These are phyloP conservation scores for Trametes cubensis DNA, from an alignment of 768 basidiomycete genomes.

Conservation along the genomic window DNA sequence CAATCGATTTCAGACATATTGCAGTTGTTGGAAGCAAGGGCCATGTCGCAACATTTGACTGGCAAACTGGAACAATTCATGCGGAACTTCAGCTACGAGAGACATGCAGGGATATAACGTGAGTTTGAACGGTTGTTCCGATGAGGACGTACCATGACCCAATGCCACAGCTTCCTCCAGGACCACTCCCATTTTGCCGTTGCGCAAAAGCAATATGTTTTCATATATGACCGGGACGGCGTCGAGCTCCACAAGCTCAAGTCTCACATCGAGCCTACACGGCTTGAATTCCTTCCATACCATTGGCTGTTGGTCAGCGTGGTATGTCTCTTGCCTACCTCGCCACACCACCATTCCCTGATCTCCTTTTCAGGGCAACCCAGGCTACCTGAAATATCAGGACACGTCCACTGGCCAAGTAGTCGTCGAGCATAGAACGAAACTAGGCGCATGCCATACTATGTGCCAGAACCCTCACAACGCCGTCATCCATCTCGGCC, in stretches of 20 bases:
- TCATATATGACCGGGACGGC: slow-evolving; percentile 93
- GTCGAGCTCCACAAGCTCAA: slow-evolving; percentile 89
- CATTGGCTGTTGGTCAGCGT: slow-evolving; percentile 91
- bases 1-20: slow-evolving; percentile 58
- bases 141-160: slow-evolving; percentile 8
- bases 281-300: slow-evolving; percentile 91
- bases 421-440: slow-evolving; percentile 85
- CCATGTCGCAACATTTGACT: slow-evolving; percentile 92
- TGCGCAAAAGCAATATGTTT: slow-evolving; percentile 94
- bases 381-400: slow-evolving; percentile 94
- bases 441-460: slow-evolving; percentile 79
- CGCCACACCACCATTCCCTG: not conserved
- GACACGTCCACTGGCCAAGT: slow-evolving; percentile 93
- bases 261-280: slow-evolving; percentile 84
- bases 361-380: slow-evolving; percentile 60
- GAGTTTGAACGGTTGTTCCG: slow-evolving; percentile 33
- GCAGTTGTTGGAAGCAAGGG: slow-evolving; percentile 83
- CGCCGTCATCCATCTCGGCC: slow-evolving; percentile 92
- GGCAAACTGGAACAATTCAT: slow-evolving; percentile 84
- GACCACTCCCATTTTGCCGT: slow-evolving; percentile 93
- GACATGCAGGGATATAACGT: slow-evolving; percentile 92
- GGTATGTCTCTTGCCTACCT: slow-evolving; percentile 48
- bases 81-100: slow-evolving; percentile 89
- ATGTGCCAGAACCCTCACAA: slow-evolving; percentile 93
- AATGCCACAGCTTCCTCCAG: slow-evolving; percentile 72